Evolutionary conservation across 306 rosid species (phyloP), one percentile per base, ranked within the genome.

Genomic region (Malus fusca): DNA sequence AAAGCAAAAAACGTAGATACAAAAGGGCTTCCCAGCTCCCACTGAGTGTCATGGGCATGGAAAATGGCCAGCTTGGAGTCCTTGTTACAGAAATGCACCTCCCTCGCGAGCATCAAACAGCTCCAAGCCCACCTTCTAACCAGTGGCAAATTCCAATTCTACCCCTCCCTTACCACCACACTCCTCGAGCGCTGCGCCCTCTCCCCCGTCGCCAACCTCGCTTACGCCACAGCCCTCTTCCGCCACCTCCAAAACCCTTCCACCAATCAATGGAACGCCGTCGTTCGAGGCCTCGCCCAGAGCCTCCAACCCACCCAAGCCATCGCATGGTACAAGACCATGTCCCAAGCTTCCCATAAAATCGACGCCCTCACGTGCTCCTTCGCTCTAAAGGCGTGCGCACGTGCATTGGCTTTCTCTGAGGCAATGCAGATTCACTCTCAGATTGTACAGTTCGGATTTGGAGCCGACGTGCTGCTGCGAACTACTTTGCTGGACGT

Each of bases 351-450:
- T 44, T 64, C 80, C 61, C 81, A 58, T 13, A 85, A 65, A 82
- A 76, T 85, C 2, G 98, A 94, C 40, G 97, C 97, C 75, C 83
- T 94, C 69, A 81, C 96, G 0, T 91, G 96, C 79, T 94, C 98
- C 12, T 92, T 92, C 55, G 79, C 88, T 17, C 89, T 94, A 44
- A 91, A 90, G 83, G 98, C 88, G 0, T 94, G 98, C 60, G 97
- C 95, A 11, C 96, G 97, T 62, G 88, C 92, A 1, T 77, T 94
- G 74, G 97, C 96, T 33, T 69, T 70, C 18, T 75, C 43, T 5
- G 96, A 88, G 85, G 90, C 90, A 15, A 56, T 74, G 23, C 90
- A 88, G 83, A 60, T 94, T 9, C 98, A 94, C 75, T 86, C 97
- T 19, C 97, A 82, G 71, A 28, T 86, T 65, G 73, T 86, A 40